Evolutionary conservation across 805 yeast genomes (phyloP), one percentile per base, ranked within the genome.

Genomic region (Limtongia smithiae): DNA sequence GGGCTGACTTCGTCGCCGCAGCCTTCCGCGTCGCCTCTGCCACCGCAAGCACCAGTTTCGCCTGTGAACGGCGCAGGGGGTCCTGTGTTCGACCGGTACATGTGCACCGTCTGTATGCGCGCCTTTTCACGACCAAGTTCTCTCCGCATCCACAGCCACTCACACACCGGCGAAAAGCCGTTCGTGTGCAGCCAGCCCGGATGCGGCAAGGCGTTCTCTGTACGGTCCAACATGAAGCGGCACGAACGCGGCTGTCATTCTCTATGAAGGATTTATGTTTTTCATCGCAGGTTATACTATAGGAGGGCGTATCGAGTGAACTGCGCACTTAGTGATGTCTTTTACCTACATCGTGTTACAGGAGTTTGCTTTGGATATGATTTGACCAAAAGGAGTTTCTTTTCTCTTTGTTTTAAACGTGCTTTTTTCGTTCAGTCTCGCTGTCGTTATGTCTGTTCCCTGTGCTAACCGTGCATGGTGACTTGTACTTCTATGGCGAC

Each of bases 121-220:
- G 81, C 81, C 38, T 89, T 89, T 70, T 83, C 87, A 50, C 73
- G 96, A 56, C 96, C 96, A 4, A 80, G 87, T 6, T 83, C 93
- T 3, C 72, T 88, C 48, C 83, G 81, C 63, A 87, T 91, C 5
- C 96, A 88, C 68, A 74, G 78, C 62, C 80, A 85, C 64, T 82
- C 89, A 11, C 96, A 88, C 65, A 82, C 89, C 0, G 90, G 90
- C 28, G 88, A 82, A 60, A 82, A 82, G 56, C 90, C 90, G 9
- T 83, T 78, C 63, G 69, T 68, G 44, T 83, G 89, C 62, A 67
- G 72, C n/a, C 82, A 85, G 80, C 69, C 69, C 0, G 78, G 75
- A 32, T 88, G 96, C 65, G 83, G 81, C 0, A 79, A 83, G 57
- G 63, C 76, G 4, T 89, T 88, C 64, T 77, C 82, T 20, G 96